Base-by-base conservation (phyloP, 2,329 filamentous ascomycete species). In the Fusarium temperatum region DNA sequence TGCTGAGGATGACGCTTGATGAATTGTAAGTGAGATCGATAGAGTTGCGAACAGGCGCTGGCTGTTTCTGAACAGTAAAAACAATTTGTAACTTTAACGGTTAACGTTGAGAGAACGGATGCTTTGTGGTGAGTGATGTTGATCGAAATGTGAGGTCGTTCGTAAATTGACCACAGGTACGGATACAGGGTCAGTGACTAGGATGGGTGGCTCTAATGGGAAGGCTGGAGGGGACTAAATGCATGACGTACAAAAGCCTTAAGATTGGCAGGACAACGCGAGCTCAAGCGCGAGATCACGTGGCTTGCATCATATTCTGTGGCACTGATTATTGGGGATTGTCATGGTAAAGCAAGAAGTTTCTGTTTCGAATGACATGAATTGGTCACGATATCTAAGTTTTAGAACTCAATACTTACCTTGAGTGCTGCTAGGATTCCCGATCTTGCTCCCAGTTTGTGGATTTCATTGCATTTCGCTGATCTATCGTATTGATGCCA, bases 191-290 rank as follows among this genome's bases (percentile, higher is more conserved):
- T 65, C 68, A 67, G 60, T 41, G 53, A 64, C 64, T 66, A 51
- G 67, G 61, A 63, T 65, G 69, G 63, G 63, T 65, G 39, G 38
- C 55, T 67, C 32, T 45, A 44, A 36, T 55, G 24, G 53, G 51
- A 28, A 50, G 54, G 57, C 14, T 50, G 61, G 61, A 47, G 44
- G 18, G 53, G 13, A 22, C 18, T 22, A 45, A 30, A 41, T n/a
- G 42, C 38, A 78, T 78, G 76, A 78, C 75, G 77, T 70, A 38
- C 44, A 60, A 63, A 60, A 63, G 63, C 51, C 63, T 66, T 72
- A 72, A 66, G 50, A 83, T 85, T 89, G 87, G 84, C 87, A 83
- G 85, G 87, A 86, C 87, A 89, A 89, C 87, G 51, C 83, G 85
- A 85, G 86, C 82, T 82, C 51, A 73, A 76, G 79, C 84, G 79